phyloP scores from a whole-genome alignment of 1,284 basidiomycete genomes.

The Coniophora puteana region DNA sequence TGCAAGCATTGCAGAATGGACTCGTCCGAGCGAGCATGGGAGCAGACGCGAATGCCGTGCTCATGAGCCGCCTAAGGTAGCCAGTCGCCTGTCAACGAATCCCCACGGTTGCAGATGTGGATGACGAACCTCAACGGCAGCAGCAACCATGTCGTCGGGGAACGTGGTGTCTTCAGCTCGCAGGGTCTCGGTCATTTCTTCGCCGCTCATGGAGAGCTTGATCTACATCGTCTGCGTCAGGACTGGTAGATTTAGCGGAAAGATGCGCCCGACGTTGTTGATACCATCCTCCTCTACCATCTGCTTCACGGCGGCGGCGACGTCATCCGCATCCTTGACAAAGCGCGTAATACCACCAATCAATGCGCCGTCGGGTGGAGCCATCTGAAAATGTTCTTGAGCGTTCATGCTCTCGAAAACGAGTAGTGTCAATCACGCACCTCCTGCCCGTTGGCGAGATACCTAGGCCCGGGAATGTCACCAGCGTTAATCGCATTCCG shows the following conservation, averaged over 20 bases:
- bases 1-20: constrained; percentile 11
- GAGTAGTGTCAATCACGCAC: background rate
- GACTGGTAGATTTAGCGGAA: background rate
- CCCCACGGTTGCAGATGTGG: background rate
- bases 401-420: background rate
- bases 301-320: background rate
- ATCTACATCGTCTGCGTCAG: constrained; percentile 1
- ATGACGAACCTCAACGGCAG: constrained; percentile 7
- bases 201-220: constrained; percentile 16
- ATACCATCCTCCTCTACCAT: constrained; percentile 1
- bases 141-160: constrained; percentile 13
- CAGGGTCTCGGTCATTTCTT: constrained; percentile 19
- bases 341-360: constrained; percentile 5
- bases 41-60: constrained; percentile 13
- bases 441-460: constrained; percentile 9
- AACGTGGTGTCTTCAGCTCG: constrained; percentile 19
- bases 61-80: constrained; percentile 7
- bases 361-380: constrained; percentile 10
- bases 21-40: constrained; percentile 15
- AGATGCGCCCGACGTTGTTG: background rate
- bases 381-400: constrained; percentile 7
- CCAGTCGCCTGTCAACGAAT: background rate
- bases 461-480: constrained; percentile 11
- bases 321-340: constrained; percentile 5
- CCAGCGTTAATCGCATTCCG: constrained; percentile 14